Evolutionary conservation across 2,329 filamentous ascomycete genomes (phyloP), one percentile per base, ranked within the genome.

Genomic region (Sarocladium brachiariae): DNA sequence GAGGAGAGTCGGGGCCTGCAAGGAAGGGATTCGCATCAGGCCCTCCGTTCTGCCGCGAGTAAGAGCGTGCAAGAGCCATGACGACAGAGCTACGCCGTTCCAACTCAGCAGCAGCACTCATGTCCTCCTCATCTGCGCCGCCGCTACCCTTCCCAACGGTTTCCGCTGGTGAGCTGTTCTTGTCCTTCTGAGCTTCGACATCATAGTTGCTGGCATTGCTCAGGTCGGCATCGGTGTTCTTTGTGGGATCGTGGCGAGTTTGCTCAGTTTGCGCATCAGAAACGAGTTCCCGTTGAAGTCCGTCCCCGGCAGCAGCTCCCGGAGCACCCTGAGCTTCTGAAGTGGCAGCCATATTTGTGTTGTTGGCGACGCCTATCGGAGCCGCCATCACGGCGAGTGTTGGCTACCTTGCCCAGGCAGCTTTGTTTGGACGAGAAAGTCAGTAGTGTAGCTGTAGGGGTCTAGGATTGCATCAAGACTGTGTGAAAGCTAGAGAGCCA

Each of bases 61-160:
- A 80, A 53, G 71, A 70, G 48, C 77, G 73, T 1, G 79, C 79
- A 4, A 82, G 68, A n/a, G 70, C 68, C 57, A 80, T 76, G 18
- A 82, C 77, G 23, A 75, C 64, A 8, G 73, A 77, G 51, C 70
- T 65, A 54, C 78, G 73, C 47, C 76, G 73, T 49, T 69, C 67
- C 65, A 75, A 66, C 61, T 78, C 76, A 39, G 63, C 62, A 31
- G 57, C 63, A 6, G 69, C 65, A 27, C 64, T 63, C 13, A 63
- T 63, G 9, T 66, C 65, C 23, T 62, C 65, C 30, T 63, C 64
- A 46, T 61, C 57, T 4, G 60, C 59, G 24, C 55, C 55, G 25
- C 58, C 45, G 53, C 61, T 50, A 11, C 35, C 52, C 48, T 55
- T 53, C 9, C 43, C 51, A 33, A 49, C 7, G 3, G 46, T 49